These are phyloP conservation scores for Thuja plicata DNA, from an alignment of 83 land plant genomes.

Conservation along the genomic window DNA sequence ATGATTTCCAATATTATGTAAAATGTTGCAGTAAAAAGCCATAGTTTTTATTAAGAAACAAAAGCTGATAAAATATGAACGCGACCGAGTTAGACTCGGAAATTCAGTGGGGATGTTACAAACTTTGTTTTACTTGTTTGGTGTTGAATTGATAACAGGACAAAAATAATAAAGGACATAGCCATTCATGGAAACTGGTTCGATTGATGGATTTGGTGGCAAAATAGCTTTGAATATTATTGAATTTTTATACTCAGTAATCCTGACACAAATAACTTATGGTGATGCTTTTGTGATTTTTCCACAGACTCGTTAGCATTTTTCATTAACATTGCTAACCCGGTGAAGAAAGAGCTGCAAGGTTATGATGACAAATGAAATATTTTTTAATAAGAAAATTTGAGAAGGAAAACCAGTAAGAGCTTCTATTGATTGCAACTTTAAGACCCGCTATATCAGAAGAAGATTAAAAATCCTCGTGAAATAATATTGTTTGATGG, in stretches of 20 bases:
- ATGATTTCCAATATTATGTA: neutral
- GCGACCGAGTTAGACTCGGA: neutral
- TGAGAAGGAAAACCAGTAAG: too few species aligned
- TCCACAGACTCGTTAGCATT: neutral
- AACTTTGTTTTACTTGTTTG: too few species aligned
- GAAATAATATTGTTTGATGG: neutral
- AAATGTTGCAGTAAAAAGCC: neutral
- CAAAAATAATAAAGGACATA: neutral
- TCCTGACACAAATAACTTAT: neutral
- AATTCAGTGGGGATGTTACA: neutral
- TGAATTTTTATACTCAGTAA: too few species aligned
- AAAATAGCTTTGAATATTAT: neutral
- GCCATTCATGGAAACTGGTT: neutral
- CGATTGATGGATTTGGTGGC: neutral
- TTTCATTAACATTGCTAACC: neutral
- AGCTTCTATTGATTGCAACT: too few species aligned
- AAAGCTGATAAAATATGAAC: too few species aligned
- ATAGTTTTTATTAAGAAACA: too few species aligned
- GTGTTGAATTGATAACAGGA: too few species aligned
- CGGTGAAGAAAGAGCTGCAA: neutral
- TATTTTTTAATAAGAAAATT: neutral
- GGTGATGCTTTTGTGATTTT: neutral
- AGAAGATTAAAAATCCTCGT: too few species aligned
- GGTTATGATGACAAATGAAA: neutral
- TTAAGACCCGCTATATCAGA: too few species aligned